These are phyloP conservation scores for Wickerhamomyces sp. DNA, from an alignment of 1,139 yeast genomes.

Conservation along the genomic window DNA sequence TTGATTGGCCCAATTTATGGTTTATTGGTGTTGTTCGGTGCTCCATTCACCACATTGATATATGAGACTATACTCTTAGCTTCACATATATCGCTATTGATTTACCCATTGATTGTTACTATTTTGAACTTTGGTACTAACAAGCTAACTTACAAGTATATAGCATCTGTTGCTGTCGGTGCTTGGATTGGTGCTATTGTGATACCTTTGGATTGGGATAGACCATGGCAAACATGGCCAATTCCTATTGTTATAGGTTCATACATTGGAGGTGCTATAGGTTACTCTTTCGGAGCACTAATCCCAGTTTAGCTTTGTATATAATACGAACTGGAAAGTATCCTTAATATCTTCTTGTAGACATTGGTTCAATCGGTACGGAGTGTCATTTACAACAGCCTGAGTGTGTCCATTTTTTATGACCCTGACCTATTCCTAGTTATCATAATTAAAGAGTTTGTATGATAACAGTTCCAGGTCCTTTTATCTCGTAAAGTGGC, in stretches of 20 bases:
- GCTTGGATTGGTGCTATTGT: conserved; percentile 94
- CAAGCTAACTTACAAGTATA: conserved; percentile 40
- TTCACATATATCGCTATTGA: conserved; percentile 57
- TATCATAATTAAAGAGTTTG: too few species aligned
- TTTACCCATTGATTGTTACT: conserved; percentile 55
- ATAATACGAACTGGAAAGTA: too few species aligned
- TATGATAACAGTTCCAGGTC: conserved; percentile 26
- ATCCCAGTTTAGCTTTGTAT: too few species aligned
- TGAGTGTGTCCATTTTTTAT: too few species aligned
- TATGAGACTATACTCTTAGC: conserved; percentile 63
- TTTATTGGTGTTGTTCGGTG: conserved; percentile 71
- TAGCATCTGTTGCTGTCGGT: conserved; percentile 55
- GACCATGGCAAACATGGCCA: conserved; percentile 99
- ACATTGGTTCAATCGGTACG: too few species aligned
- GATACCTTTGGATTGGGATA: conserved; percentile 95
- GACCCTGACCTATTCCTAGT: too few species aligned
- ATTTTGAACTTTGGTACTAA: conserved; percentile 57
- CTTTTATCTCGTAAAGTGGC: conserved; percentile 20
- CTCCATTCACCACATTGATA: conserved; percentile 61
- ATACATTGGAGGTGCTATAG: conserved; percentile 65
- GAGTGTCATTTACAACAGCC: too few species aligned
- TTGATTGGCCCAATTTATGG: conserved; percentile 50
- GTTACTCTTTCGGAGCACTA: conserved; percentile 33
- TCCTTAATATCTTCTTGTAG: too few species aligned
- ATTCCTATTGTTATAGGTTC: conserved; percentile 81